Evolutionary conservation across 257 asterid genomes (phyloP).

Genomic region (Nicotiana sylvestris): DNA sequence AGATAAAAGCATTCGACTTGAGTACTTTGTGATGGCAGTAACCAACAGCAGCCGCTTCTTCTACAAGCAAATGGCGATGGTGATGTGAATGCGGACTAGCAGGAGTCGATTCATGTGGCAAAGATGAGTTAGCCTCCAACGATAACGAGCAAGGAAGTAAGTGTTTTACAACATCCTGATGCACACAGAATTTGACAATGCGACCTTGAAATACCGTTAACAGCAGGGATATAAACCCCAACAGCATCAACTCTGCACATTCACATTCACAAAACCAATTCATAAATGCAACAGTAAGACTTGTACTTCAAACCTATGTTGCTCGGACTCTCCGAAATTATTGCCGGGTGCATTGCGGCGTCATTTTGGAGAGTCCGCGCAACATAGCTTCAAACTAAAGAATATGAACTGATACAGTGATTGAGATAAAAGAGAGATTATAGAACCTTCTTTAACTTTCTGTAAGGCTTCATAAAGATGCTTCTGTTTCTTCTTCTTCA

Average conservation of each 20-base stretch:
- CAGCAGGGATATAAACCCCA: conserved; percentile 45
- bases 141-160: conserved; percentile 34
- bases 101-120: conserved; percentile 15
- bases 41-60: neutral
- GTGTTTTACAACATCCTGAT: conserved; percentile 18
- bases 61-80: neutral
- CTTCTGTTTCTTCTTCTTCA: conserved; percentile 39
- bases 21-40: neutral
- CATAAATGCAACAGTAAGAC: conserved; percentile 1
- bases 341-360: too few species aligned
- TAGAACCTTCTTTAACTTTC: conserved; percentile 43
- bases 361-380: too few species aligned
- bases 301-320: too few species aligned
- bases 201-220: conserved; percentile 35
- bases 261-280: neutral
- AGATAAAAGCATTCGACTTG: neutral
- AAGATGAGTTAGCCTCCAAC: neutral
- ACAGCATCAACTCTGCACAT: conserved; percentile 50
- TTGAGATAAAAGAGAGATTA: too few species aligned
- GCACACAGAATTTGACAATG: conserved; percentile 33
- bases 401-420: too few species aligned
- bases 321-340: too few species aligned
- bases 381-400: too few species aligned
- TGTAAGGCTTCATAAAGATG: conserved; percentile 42
- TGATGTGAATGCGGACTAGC: neutral